These are phyloP conservation scores for Skeletonema potamos DNA, from an alignment of 108 stramenopile species.

Conservation along the genomic window DNA sequence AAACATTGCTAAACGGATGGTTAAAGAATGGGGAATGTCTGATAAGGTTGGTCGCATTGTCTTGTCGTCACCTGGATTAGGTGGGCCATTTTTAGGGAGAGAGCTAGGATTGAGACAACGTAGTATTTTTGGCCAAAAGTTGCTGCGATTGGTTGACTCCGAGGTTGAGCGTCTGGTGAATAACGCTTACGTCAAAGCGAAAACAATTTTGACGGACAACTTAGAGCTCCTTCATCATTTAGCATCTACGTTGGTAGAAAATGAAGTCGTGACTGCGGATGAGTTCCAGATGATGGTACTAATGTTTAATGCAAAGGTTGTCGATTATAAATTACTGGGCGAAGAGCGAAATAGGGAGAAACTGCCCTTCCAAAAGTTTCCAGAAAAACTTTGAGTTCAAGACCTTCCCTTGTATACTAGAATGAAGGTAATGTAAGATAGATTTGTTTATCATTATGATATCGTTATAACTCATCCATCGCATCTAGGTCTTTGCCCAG, in stretches of 20 bases:
- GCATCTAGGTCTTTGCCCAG: constrained; percentile 8
- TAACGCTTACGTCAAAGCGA: constrained; percentile 87
- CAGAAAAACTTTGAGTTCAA: constrained; percentile 49
- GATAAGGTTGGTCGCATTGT: constrained; percentile 90
- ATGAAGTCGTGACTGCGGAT: constrained; percentile 92
- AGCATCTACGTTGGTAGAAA: constrained; percentile 78
- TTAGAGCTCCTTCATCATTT: constrained; percentile 81
- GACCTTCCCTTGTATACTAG: not conserved
- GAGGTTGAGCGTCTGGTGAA: constrained; percentile 96
- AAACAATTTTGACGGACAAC: constrained; percentile 86
- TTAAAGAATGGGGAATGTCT: constrained; percentile 96
- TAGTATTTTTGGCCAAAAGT: constrained; percentile 37
- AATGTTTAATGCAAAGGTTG: constrained; percentile 72
- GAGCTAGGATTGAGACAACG: constrained; percentile 60
- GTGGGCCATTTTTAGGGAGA: constrained; percentile 79
- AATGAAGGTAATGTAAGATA: too few relatives aligned
- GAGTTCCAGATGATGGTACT: constrained; percentile 94
- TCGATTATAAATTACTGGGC: constrained; percentile 77
- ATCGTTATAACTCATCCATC: constrained; percentile 14
- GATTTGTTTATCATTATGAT: too few relatives aligned
- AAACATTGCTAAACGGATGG: constrained; percentile 94
- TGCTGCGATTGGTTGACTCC: constrained; percentile 72
- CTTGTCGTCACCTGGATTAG: constrained; percentile 56
- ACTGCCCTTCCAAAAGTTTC: constrained; percentile 82
- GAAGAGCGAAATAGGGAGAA: constrained; percentile 66